These are phyloP conservation scores for Cercospora janseana DNA, from an alignment of 2,329 filamentous ascomycete genomes.

Conservation along the genomic window DNA sequence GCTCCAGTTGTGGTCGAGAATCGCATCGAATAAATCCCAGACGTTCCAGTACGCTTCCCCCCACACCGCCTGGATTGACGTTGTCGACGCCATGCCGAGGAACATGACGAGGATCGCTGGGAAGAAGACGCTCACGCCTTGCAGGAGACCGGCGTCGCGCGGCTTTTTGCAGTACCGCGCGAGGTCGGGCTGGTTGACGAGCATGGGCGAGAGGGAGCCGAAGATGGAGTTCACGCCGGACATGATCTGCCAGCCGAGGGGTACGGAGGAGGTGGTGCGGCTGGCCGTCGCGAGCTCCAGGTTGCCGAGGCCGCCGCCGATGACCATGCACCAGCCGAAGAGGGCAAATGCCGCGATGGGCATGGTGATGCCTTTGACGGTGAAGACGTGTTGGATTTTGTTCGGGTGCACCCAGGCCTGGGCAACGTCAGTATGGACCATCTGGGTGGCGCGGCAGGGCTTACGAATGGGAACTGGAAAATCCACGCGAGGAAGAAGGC, in stretches of 20 bases:
- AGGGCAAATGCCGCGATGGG: constrained; percentile 44
- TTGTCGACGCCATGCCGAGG: constrained; percentile 47
- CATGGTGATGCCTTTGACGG: constrained; percentile 21
- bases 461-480: constrained; percentile 35
- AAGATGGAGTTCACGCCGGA: constrained; percentile 44
- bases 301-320: constrained; percentile 34
- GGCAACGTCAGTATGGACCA: constrained; percentile 34
- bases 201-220: constrained; percentile 31
- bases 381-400: constrained; percentile 29
- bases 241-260: constrained; percentile 42
- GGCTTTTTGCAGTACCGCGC: constrained; percentile 42
- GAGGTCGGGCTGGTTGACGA: constrained; percentile 46
- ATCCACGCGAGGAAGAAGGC: constrained; percentile 35
- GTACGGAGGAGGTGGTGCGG: not conserved
- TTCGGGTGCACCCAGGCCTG: constrained; percentile 39
- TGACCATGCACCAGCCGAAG: constrained; percentile 37
- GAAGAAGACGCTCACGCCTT: constrained; percentile 44
- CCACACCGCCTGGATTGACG: constrained; percentile 38
- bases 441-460: constrained; percentile 29
- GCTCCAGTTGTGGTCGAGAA: constrained; percentile 43
- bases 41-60: constrained; percentile 47
- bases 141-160: constrained; percentile 36
- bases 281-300: constrained; percentile 25
- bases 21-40: constrained; percentile 44
- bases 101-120: constrained; percentile 44